phyloP scores from a whole-genome alignment of 2,329 filamentous ascomycete genomes.

The Cladosporium halotolerans region DNA sequence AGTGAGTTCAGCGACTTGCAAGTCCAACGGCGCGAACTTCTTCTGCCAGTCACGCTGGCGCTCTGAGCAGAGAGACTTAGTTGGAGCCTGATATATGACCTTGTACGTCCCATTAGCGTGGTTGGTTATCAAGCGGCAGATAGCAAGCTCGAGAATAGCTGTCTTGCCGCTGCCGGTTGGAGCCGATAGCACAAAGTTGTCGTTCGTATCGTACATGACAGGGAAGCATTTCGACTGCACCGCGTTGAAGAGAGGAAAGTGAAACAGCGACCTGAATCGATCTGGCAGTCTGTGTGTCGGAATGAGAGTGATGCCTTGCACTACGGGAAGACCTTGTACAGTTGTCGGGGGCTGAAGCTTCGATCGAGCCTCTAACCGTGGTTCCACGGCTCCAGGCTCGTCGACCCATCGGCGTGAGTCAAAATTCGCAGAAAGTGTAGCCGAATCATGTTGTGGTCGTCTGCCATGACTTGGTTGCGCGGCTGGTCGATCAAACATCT shows the following conservation, averaged over 20 bases:
- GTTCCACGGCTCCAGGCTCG: neutral
- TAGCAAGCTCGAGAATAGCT: slow-evolving; percentile 71
- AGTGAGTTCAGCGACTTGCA: slow-evolving; percentile 71
- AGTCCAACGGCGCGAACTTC: slow-evolving; percentile 63
- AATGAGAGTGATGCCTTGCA: slow-evolving; percentile 57
- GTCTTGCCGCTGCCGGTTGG: slow-evolving; percentile 86
- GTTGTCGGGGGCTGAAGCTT: neutral
- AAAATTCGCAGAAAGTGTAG: neutral
- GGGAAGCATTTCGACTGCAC: slow-evolving; percentile 75
- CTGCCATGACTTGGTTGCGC: neutral
- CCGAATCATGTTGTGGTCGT: neutral
- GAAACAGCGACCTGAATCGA: slow-evolving; percentile 62
- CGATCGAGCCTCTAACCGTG: neutral
- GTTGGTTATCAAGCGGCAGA: slow-evolving; percentile 61
- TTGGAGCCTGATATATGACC: slow-evolving; percentile 78
- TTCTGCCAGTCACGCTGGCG: slow-evolving; percentile 68
- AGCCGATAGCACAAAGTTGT: slow-evolving; percentile 74
- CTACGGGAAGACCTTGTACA: slow-evolving; percentile 30
- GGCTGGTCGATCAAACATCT: neutral
- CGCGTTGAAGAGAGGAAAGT: slow-evolving; percentile 71
- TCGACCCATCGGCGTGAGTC: neutral
- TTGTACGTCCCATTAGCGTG: slow-evolving; percentile 61
- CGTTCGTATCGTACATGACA: slow-evolving; percentile 57
- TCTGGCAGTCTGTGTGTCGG: slow-evolving; percentile 59
- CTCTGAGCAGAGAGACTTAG: slow-evolving; percentile 75